Percentiles rank a stretch among this genome's conserved stretches.
Conservation (phyloP, 441 rosid genomes). For the Populus hybrid region DNA sequence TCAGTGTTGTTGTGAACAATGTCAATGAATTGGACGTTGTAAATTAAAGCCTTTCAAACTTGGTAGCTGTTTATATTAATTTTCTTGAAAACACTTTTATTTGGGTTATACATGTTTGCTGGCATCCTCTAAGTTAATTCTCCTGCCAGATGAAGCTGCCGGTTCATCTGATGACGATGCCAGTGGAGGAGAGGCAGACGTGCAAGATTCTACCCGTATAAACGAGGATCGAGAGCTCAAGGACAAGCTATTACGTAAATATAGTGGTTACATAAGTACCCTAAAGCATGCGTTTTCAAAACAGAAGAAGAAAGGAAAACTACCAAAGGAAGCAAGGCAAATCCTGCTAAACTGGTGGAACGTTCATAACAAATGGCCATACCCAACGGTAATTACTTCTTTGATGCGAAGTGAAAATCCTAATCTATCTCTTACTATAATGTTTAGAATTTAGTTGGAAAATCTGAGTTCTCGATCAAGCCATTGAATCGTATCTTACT, state of each 20-base stretch:
- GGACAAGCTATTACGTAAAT: slow-evolving; percentile 46
- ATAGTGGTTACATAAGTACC: slow-evolving; percentile 46
- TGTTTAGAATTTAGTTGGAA: neutral
- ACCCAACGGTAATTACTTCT: slow-evolving; percentile 51
- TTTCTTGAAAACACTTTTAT: neutral
- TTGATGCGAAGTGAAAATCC: neutral
- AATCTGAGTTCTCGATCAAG: neutral
- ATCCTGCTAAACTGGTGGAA: slow-evolving; percentile 62
- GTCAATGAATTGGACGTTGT: neutral
- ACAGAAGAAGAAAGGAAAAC: slow-evolving; percentile 62
- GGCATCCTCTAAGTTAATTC: neutral
- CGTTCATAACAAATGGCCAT: slow-evolving; percentile 64
- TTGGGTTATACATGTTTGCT: neutral
- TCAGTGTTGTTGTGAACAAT: neutral
- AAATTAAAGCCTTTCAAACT: neutral
- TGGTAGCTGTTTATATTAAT: neutral
- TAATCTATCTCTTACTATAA: neutral
- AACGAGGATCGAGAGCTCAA: slow-evolving; percentile 40
- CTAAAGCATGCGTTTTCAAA: slow-evolving; percentile 53
- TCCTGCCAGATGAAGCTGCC: slow-evolving; percentile 32
- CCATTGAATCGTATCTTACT: neutral
- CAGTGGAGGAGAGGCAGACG: slow-evolving; percentile 42
- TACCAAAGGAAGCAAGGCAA: slow-evolving; percentile 55
- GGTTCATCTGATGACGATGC: slow-evolving; percentile 46
- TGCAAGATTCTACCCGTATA: slow-evolving; percentile 13